phyloP scores from a whole-genome alignment of 2,329 filamentous ascomycete species.

The Pseudonectria foliicola region DNA sequence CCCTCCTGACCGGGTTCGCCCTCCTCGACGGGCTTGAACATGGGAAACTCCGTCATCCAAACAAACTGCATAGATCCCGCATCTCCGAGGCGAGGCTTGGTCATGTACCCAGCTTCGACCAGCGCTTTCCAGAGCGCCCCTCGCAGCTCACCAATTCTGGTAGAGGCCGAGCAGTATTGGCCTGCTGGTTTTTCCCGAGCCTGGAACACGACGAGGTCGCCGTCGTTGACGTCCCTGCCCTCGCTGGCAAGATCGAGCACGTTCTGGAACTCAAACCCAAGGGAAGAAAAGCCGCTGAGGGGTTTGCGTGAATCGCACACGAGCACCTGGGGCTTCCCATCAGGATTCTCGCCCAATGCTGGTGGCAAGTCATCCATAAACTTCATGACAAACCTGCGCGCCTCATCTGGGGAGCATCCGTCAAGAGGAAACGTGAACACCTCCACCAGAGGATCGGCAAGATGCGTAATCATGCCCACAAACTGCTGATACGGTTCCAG shows the following conservation, averaged over 20 bases:
- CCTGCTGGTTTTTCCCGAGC: slow-evolving; percentile 63
- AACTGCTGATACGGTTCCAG: slow-evolving; percentile 53
- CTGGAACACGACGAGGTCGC: slow-evolving; percentile 76
- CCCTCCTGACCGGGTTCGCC: slow-evolving; percentile 73
- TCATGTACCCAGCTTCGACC: slow-evolving; percentile 53
- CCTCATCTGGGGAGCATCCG: slow-evolving; percentile 43
- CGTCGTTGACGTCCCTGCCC: slow-evolving; percentile 43
- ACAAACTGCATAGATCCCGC: slow-evolving; percentile 54
- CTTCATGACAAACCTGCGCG: slow-evolving; percentile 53
- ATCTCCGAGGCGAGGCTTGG: slow-evolving; percentile 30
- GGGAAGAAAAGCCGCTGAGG: slow-evolving; percentile 65
- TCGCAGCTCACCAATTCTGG: slow-evolving; percentile 64
- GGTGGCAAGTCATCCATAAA: slow-evolving; percentile 63
- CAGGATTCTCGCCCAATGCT: slow-evolving; percentile 58
- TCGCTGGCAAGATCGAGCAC: slow-evolving; percentile 30
- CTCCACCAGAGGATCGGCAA: slow-evolving; percentile 66
- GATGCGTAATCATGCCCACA: slow-evolving; percentile 64
- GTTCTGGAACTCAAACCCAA: slow-evolving; percentile 61
- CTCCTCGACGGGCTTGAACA: slow-evolving; percentile 70
- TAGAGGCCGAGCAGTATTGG: slow-evolving; percentile 50
- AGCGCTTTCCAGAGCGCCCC: slow-evolving; percentile 62
- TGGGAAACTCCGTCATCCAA: slow-evolving; percentile 87
- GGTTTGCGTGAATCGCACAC: slow-evolving; percentile 68
- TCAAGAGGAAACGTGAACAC: slow-evolving; percentile 60
- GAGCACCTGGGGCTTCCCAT: slow-evolving; percentile 75